These are phyloP conservation scores for Punica granatum DNA, from an alignment of 345 rosid genomes.

Conservation along the genomic window DNA sequence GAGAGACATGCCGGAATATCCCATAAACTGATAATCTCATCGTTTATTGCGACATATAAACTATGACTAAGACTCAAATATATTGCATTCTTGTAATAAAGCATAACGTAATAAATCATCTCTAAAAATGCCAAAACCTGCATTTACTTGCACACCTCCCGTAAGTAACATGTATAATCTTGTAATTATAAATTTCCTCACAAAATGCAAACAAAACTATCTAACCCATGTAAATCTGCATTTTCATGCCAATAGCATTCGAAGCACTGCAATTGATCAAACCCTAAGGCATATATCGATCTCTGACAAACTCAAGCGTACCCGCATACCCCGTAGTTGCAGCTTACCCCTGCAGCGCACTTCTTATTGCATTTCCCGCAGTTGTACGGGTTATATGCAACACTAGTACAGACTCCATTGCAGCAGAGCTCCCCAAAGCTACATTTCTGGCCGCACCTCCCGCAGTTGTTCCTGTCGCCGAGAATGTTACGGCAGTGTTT, in stretches of 20 bases:
- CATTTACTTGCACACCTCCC: background rate
- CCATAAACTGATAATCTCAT: background rate
- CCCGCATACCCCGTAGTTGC: constrained; percentile 56
- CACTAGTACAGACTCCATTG: constrained; percentile 32
- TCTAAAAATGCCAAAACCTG: background rate
- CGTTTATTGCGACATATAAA: background rate
- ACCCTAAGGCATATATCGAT: too few species aligned
- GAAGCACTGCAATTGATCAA: too few species aligned
- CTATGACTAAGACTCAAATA: too few species aligned
- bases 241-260: background rate
- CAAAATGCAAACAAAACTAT: background rate
- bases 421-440: constrained; percentile 52
- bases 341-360: constrained; percentile 36
- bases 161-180: too few species aligned
- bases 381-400: constrained; percentile 20
- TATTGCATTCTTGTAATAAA: background rate
- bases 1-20: background rate
- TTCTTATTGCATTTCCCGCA: constrained; percentile 55
- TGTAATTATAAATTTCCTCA: background rate
- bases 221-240: background rate
- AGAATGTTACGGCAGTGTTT: constrained; percentile 51
- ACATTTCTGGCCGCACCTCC: constrained; percentile 48
- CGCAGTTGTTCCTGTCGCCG: constrained; percentile 55
- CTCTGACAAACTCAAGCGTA: constrained; percentile 36
- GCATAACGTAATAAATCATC: background rate